Evolutionary conservation across 2,329 filamentous ascomycete genomes (phyloP), one percentile per base, ranked within the genome.

Genomic region (Harringtonia aguacate): DNA sequence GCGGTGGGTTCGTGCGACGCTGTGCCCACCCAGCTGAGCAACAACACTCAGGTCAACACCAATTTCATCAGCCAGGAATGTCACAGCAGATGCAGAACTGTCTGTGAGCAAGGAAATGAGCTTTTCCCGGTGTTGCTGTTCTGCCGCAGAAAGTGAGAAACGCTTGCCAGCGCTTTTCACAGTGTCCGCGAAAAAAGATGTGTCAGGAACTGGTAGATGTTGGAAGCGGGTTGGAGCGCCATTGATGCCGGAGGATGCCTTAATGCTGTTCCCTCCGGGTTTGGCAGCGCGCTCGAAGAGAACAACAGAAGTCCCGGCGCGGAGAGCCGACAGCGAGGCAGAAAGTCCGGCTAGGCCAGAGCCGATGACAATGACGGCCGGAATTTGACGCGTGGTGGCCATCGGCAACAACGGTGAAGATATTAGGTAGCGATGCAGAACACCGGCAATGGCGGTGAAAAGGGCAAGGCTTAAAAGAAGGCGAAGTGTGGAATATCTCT

Each of bases 221-320:
- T 83, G 79, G 48, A 73, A 80, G 63, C 89, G 78, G 50, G 92
- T 97, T 56, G 97, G 80, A 59, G 92, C 92, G 64, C 90, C 92
- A 76, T 97, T 98, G 75, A 98, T 98, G 61, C 92, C 92, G 43
- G 92, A 97, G 39, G 92, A 98, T 58, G 92, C 92, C 72, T 98
- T 97, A 58, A 90, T 97, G 51, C 89, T 95, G 80, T 97, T 97
- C 64, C 92, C 92, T 64, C 90, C 90, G 4, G 63, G 64, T 0
- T 78, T 81, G 0, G 68, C 68, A 0, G 69, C 68, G 18, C 76
- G 72, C 46, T 84, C 79, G 13, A 83, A 65, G 40, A 84, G 64
- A 28, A 66, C 64, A 1, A 83, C 78, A 0, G 66, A 58, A 5
- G 73, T 64, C 33, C 69, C 68, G 13, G 69, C 64, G 4, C 64